Evolutionary conservation across 495 filamentous ascomycete species (phyloP).

Genomic region (Penicillium soppii): DNA sequence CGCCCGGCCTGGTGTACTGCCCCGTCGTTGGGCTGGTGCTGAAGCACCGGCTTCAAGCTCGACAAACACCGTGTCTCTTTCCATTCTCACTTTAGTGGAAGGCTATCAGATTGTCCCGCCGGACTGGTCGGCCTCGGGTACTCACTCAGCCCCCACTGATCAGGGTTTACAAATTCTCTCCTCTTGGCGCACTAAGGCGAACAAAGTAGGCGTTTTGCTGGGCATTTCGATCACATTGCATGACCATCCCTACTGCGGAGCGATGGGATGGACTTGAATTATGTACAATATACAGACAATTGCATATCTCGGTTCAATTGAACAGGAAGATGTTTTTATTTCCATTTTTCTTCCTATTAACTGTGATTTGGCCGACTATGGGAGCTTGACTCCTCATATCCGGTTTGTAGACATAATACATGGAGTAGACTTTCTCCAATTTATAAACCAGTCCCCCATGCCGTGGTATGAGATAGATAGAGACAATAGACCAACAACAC

Average conservation of each 20-base stretch:
- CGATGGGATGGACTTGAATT: constrained; percentile 18
- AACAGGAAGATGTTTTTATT: constrained; percentile 1
- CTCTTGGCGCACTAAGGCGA: constrained; percentile 25
- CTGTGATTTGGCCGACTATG: neutral
- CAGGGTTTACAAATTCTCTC: constrained; percentile 12
- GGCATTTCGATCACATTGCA: constrained; percentile 27
- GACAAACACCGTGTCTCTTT: too few species aligned
- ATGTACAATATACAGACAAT: constrained; percentile 27
- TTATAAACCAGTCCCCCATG: neutral
- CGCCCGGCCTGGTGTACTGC: too few species aligned
- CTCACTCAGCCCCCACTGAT: neutral
- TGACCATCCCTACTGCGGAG: constrained; percentile 17
- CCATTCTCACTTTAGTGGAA: neutral
- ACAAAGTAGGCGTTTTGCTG: constrained; percentile 24
- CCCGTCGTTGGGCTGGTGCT: too few species aligned
- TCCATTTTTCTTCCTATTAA: neutral
- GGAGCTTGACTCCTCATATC: neutral
- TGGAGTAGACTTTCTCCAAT: neutral
- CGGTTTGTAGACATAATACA: neutral
- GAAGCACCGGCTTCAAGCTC: too few species aligned
- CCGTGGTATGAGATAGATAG: neutral
- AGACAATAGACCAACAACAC: constrained; percentile 5
- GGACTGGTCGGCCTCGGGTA: neutral
- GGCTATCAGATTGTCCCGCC: neutral
- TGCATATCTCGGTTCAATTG: constrained; percentile 11